Conservation (phyloP, 23 red algal genomes). For the Gracilaria caudata region DNA sequence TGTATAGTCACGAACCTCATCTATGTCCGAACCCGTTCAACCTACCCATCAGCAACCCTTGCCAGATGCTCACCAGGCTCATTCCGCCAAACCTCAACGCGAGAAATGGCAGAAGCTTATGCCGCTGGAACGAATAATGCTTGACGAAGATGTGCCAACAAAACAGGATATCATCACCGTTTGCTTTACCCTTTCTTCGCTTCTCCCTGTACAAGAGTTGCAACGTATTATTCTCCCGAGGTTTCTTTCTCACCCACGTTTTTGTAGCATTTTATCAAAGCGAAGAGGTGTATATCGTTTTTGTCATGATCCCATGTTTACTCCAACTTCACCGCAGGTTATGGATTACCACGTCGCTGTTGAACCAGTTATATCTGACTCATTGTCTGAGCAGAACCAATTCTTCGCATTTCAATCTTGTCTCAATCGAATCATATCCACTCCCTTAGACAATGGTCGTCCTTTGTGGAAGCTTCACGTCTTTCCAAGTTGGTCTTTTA, state of each 20-base stretch:
- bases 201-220: neutral
- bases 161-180: constrained; percentile 59
- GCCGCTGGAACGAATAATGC: constrained; percentile 45
- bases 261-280: constrained; percentile 17
- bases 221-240: constrained; percentile 29
- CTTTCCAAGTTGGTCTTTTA: constrained; percentile 35
- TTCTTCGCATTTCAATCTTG: constrained; percentile 9
- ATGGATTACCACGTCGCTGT: neutral
- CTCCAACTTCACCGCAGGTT: neutral
- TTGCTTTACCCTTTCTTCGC: constrained; percentile 20
- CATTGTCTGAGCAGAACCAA: constrained; percentile 24
- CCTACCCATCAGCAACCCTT: neutral
- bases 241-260: constrained; percentile 60
- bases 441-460: constrained; percentile 2
- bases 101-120: constrained; percentile 40
- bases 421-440: constrained; percentile 45
- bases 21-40: neutral
- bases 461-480: constrained; percentile 47
- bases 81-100: neutral
- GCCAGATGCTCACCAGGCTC: neutral
- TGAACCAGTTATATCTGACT: constrained; percentile 16
- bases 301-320: neutral
- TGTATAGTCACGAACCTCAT: no score
- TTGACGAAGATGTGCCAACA: constrained; percentile 29
- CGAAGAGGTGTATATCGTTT: neutral